Evolutionary conservation across 768 basidiomycete species (phyloP).

Genomic region (Trametes cinnabarina): DNA sequence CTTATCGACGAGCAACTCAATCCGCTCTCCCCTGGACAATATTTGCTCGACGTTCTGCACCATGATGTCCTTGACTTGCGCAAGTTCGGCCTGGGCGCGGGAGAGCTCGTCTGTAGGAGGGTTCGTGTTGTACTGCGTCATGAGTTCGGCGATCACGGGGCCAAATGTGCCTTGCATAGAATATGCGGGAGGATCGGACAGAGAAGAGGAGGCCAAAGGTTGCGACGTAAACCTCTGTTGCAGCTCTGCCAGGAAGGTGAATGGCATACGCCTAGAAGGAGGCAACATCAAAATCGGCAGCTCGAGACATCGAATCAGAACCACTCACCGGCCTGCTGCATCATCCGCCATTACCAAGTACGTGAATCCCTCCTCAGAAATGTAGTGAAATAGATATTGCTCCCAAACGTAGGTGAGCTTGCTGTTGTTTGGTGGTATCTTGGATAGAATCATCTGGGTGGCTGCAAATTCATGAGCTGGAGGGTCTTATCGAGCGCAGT

Average conservation of each 20-base stretch:
- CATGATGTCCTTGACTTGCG: constrained; percentile 95
- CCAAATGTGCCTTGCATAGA: constrained; percentile 72
- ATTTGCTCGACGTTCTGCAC: constrained; percentile 98
- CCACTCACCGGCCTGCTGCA: constrained; percentile 73
- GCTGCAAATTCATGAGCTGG: constrained; percentile 41
- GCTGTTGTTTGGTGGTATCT: constrained; percentile 88
- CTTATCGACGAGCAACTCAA: constrained; percentile 95
- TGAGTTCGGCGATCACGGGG: constrained; percentile 65
- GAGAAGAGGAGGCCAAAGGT: constrained; percentile 55
- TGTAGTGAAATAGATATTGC: constrained; percentile 91
- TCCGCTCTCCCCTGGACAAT: constrained; percentile 88
- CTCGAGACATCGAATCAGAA: not conserved
- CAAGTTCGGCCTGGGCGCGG: constrained; percentile 85
- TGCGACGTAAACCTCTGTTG: constrained; percentile 72
- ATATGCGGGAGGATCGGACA: constrained; percentile 50
- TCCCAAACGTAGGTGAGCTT: constrained; percentile 89
- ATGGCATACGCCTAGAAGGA: constrained; percentile 77
- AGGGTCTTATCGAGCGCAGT: no score
- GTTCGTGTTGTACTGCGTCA: constrained; percentile 86
- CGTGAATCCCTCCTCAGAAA: constrained; percentile 82
- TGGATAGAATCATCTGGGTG: constrained; percentile 84
- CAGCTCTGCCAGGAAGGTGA: constrained; percentile 86
- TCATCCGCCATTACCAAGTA: constrained; percentile 97
- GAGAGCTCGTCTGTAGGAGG: constrained; percentile 87
- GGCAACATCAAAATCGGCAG: not conserved